Evolutionary conservation across 345 rosid genomes (phyloP), one percentile per base, ranked within the genome.

Genomic region (Turritis glabra): DNA sequence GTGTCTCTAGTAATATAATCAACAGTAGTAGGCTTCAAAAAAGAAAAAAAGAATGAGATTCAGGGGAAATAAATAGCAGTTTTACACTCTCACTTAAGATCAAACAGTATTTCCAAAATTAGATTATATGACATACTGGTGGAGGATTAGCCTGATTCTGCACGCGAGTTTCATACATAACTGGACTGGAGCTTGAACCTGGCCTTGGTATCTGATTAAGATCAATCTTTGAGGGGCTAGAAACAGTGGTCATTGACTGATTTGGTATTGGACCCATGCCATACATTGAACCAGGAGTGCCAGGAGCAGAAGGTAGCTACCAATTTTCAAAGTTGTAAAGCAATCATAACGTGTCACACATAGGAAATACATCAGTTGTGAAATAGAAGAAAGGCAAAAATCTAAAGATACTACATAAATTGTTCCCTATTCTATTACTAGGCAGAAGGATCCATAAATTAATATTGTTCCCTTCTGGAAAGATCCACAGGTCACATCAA

Each of bases 1-100:
- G 90, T 88, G 86, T 95, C 99, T 78, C 87, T 83, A 62, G 81
- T 90, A 50, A 95, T 90, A 82, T 85, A 95, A 73, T 95, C 98
- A 74, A 87, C 90, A 47, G 92, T 86, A 15, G 92, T 91, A 65
- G 98, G 93, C 99, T 95, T 85, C 74, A 67, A 67, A 58, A 27
- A 37, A 12, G 22, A 52, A 79, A 67, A 32, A 32, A 80, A 17
- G 25, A 80, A 17, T 43, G 69, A 65, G 54, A 71, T 56, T 72
- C 70, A 67, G 29, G 38, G 59, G 23, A 41, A 48, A 66, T 13
- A 30, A 43, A 30, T 32, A 47, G 7, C 38, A 63, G 10, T 22
- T 53, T 18, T 32, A 11, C 52, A 47, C 14, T 46, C 58, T 46
- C 67, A 47, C 53, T 32, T 43, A 12, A 57, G 30, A 64, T 64